A percentile compares a stretch with the other conserved stretches of the same genome.
These are phyloP conservation scores for Dimargaris cristalligena DNA, from an alignment of 192 early-diverging fungal genomes.

Conservation along the genomic window DNA sequence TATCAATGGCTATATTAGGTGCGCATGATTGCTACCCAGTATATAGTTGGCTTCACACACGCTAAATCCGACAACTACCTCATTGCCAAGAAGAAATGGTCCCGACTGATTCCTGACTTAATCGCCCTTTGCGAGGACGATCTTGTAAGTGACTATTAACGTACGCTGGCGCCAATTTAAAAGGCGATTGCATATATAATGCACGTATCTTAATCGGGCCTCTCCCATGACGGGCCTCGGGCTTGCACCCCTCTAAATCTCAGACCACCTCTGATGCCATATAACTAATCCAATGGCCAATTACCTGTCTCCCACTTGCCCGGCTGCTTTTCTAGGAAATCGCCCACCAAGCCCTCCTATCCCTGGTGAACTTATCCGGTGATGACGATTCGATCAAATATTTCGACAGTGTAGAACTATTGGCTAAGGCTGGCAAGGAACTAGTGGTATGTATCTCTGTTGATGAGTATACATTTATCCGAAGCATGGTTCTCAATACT, in stretches of 20 bases:
- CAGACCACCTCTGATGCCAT: too few species aligned
- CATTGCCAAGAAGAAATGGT: slow-evolving; percentile 37
- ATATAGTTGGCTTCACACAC: slow-evolving; percentile 52
- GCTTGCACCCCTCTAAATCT: too few species aligned
- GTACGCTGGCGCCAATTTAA: neutral
- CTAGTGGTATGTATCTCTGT: slow-evolving; percentile 46
- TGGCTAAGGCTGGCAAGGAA: slow-evolving; percentile 45
- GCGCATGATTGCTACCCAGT: slow-evolving; percentile 60
- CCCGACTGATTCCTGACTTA: slow-evolving; percentile 44
- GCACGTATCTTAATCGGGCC: neutral
- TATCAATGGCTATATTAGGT: slow-evolving; percentile 24
- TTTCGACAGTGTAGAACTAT: slow-evolving; percentile 52
- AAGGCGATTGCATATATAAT: neutral
- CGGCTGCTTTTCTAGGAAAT: slow-evolving; percentile 31
- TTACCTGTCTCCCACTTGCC: too few species aligned
- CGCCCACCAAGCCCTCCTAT: slow-evolving; percentile 65
- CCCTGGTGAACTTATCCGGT: slow-evolving; percentile 71
- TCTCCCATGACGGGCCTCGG: too few species aligned
- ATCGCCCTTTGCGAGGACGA: slow-evolving; percentile 50
- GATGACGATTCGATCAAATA: slow-evolving; percentile 39
- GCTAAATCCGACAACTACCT: slow-evolving; percentile 38
- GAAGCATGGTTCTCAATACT: too few species aligned
- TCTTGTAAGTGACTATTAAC: slow-evolving; percentile 24
- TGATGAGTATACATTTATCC: too few species aligned
- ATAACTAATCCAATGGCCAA: too few species aligned